Base-by-base conservation (phyloP, 371 early-diverging fungal species). In the Apophysomyces variabilis region DNA sequence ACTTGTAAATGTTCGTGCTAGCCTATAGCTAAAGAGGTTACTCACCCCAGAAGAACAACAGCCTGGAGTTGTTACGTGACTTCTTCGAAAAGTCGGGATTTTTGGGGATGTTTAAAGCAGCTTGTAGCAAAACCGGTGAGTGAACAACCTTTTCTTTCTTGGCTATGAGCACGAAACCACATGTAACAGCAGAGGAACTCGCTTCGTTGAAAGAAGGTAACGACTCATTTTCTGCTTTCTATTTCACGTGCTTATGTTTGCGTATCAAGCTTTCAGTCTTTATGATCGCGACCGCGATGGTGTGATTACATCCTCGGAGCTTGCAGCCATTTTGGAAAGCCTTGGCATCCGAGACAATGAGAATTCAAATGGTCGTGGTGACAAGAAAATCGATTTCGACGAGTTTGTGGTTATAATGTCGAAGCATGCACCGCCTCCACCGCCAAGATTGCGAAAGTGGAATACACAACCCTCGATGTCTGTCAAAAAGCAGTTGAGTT, bases 401-500 rank as follows among this genome's bases (percentile, higher is more conserved):
- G 91, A 90, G 61, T 93, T 93, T 80, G 71, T 89, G 35, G 76
- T 68, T 32, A 78, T 91, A 54, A 89, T 93, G 88, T 76, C 74
- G 1, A 60, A 63, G 36, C 83, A 84, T 64, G 79, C 87, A 83
- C 85, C 85, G 47, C 39, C 61, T n/a, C 38, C 13, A 44, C 26
- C 37, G 21, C 46, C 73, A 61, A 60, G 68, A 58, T 69, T 70
- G 62, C 37, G 56, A 37, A 14, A 26, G 13, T 36, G 38, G 60
- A 69, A 47, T 26, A 69, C 41, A 16, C 58, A 62, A 38, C 43
- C 64, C 1, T 68, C 60, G 26, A 66, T 64, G 21, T 61, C 50
- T 12, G 46, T 9, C 37, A 56, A 18, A 46, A 65, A 62, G 38
- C 64, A 66, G 21, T 14, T 62, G 5, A 65, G 67, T 9, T 46